Evolutionary conservation across 225 moss, liverwort and hornwort species (phyloP).

Genomic region (Takakia lepidozioides): DNA sequence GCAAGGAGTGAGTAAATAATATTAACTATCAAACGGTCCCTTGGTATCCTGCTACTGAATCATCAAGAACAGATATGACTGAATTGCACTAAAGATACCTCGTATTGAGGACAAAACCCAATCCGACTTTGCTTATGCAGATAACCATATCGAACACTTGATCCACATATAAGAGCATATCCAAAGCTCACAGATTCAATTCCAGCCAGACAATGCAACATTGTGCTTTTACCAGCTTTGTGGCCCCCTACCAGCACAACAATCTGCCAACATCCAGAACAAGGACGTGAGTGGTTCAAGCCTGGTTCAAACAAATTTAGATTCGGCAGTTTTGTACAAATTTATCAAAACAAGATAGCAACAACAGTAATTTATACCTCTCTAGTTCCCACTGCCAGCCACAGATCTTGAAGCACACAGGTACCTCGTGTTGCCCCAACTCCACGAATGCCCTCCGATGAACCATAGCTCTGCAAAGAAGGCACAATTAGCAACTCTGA

Average conservation of each 20-base stretch:
- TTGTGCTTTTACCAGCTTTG: slow-evolving; percentile 72
- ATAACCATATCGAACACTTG: slow-evolving; percentile 75
- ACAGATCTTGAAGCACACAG: slow-evolving; percentile 63
- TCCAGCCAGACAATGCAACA: slow-evolving; percentile 66
- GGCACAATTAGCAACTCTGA: slow-evolving; percentile 4
- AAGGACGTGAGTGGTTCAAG: slow-evolving; percentile 7
- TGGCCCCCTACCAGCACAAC: slow-evolving; percentile 79
- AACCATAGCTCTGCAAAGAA: slow-evolving; percentile 55
- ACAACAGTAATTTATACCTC: slow-evolving; percentile 69
- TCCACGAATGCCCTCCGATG: slow-evolving; percentile 28
- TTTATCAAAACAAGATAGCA: too few relatives aligned
- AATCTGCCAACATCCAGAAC: slow-evolving; percentile 33
- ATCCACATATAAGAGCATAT: slow-evolving; percentile 77
- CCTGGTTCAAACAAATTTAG: too few relatives aligned
- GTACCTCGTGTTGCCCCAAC: too few relatives aligned
- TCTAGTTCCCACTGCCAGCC: slow-evolving; percentile 77
- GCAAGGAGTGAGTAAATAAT: too few relatives aligned
- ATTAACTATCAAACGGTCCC: too few relatives aligned
- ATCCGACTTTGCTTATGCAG: slow-evolving; percentile 44
- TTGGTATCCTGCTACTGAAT: too few relatives aligned
- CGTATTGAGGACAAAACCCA: slow-evolving; percentile 70
- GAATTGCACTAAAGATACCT: too few relatives aligned
- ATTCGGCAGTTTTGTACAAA: too few relatives aligned
- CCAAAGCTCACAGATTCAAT: slow-evolving; percentile 58
- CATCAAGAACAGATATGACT: not conserved